Percentiles rank a stretch among this genome's conserved stretches.
Conservation (phyloP, 2,329 filamentous ascomycete species). For the Ceratocystis smalleyi region DNA sequence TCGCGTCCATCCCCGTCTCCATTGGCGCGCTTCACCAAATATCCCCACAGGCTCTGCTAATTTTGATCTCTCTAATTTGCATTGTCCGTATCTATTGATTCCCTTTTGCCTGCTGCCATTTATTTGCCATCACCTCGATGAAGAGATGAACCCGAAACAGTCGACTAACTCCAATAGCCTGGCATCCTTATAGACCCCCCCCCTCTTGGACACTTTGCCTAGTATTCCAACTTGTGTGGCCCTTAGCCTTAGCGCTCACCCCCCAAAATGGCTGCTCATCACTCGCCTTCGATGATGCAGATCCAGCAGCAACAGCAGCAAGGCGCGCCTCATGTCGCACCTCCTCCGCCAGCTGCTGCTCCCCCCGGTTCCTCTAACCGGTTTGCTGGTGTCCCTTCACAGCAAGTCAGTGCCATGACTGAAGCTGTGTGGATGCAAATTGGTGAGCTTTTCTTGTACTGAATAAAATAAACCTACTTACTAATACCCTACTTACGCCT, state of each 20-base stretch:
- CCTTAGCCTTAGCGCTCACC: background rate
- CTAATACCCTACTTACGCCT: background rate
- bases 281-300: conserved; percentile 66
- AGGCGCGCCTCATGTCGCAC: conserved; percentile 47
- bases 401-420: conserved; percentile 64
- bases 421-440: conserved; percentile 86
- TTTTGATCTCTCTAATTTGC: too few relatives aligned
- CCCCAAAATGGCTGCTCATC: conserved; percentile 54
- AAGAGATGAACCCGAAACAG: too few relatives aligned
- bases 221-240: background rate
- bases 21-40: too few relatives aligned
- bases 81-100: too few relatives aligned
- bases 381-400: conserved; percentile 36
- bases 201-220: background rate
- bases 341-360: conserved; percentile 35
- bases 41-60: too few relatives aligned
- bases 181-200: background rate
- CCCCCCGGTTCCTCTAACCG: conserved; percentile 41
- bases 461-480: conserved; percentile 15
- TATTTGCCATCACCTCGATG: too few relatives aligned
- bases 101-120: too few relatives aligned
- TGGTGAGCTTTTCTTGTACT: conserved; percentile 40
- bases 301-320: conserved; percentile 36
- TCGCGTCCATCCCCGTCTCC: too few relatives aligned
- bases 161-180: too few relatives aligned